Evolutionary conservation across 129 eudicot genomes (phyloP).

Genomic region (Logfia minima): DNA sequence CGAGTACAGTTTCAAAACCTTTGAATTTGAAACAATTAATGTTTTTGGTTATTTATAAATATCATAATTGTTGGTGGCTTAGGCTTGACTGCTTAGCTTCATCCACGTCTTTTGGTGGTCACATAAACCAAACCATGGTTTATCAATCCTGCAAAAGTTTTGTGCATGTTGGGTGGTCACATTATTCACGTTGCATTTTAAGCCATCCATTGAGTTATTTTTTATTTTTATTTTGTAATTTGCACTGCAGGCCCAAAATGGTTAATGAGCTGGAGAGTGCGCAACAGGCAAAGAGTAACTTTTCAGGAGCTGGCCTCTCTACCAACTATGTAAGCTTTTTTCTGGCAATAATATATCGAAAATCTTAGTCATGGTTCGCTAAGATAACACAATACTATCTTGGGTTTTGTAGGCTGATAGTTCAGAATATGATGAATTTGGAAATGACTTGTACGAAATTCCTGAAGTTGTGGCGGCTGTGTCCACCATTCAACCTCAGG

Average conservation of each 20-base stretch:
- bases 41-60: slow-evolving; percentile 16
- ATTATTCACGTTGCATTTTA: not conserved
- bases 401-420: slow-evolving; percentile 62
- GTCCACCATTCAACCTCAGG: slow-evolving; percentile 52
- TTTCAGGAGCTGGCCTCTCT: slow-evolving; percentile 56
- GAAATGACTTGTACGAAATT: slow-evolving; percentile 82
- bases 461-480: slow-evolving; percentile 56
- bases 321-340: slow-evolving; percentile 56
- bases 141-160: slow-evolving; percentile 22
- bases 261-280: slow-evolving; percentile 47
- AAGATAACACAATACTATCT: not conserved
- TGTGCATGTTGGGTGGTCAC: slow-evolving; percentile 17
- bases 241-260: slow-evolving; percentile 63
- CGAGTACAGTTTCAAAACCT: slow-evolving; percentile 75
- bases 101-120: slow-evolving; percentile 20
- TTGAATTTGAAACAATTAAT: slow-evolving; percentile 22
- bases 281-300: slow-evolving; percentile 52
- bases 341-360: not conserved
- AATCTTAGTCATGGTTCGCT: slow-evolving; percentile 3
- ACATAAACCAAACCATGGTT: slow-evolving; percentile 30
- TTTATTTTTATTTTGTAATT: slow-evolving; percentile 13
- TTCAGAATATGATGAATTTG: slow-evolving; percentile 90
- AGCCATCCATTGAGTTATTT: slow-evolving; percentile 33
- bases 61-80: slow-evolving; percentile 23
- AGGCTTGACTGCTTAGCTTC: slow-evolving; percentile 30